Evolutionary conservation across 768 basidiomycete genomes (phyloP).

Genomic region (Lactarius hatsudake): DNA sequence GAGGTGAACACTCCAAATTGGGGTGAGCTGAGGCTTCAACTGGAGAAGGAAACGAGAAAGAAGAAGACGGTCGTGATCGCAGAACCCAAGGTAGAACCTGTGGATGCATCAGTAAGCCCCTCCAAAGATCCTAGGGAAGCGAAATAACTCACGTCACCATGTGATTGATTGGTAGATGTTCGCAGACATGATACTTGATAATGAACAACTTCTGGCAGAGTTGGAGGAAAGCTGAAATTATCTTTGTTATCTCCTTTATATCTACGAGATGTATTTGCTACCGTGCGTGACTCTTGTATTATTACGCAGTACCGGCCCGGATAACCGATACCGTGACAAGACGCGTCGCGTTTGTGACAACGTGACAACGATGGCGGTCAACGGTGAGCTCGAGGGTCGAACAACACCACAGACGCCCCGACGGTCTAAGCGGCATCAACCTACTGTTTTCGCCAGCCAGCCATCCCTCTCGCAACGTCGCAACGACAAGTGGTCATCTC

Average conservation of each 20-base stretch:
- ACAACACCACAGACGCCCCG: slow-evolving; percentile 22
- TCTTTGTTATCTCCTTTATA: not conserved
- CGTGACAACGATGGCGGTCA: not conserved
- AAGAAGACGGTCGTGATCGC: no score
- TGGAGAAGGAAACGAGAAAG: slow-evolving; percentile 1
- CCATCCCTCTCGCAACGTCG: slow-evolving; percentile 1
- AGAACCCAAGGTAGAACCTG: not conserved
- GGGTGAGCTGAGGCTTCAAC: slow-evolving; percentile 33
- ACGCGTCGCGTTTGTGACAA: not conserved
- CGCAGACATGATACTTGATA: slow-evolving; percentile 19
- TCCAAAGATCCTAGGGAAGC: not conserved
- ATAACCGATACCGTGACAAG: not conserved
- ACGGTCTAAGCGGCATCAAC: slow-evolving; percentile 27
- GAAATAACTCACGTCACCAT: not conserved
- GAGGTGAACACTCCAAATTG: slow-evolving; percentile 56
- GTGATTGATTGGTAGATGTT: slow-evolving; percentile 6
- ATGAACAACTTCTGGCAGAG: slow-evolving; percentile 15
- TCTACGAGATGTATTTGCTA: not conserved
- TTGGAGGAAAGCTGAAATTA: slow-evolving; percentile 3
- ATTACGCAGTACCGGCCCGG: not conserved
- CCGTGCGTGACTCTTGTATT: no score
- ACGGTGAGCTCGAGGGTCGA: not conserved
- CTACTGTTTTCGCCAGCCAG: slow-evolving; percentile 9
- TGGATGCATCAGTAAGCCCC: slow-evolving; percentile 8
- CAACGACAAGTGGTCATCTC: slow-evolving; percentile 21